Conservation (phyloP, 1,139 yeast genomes). For the Candida anutae region DNA sequence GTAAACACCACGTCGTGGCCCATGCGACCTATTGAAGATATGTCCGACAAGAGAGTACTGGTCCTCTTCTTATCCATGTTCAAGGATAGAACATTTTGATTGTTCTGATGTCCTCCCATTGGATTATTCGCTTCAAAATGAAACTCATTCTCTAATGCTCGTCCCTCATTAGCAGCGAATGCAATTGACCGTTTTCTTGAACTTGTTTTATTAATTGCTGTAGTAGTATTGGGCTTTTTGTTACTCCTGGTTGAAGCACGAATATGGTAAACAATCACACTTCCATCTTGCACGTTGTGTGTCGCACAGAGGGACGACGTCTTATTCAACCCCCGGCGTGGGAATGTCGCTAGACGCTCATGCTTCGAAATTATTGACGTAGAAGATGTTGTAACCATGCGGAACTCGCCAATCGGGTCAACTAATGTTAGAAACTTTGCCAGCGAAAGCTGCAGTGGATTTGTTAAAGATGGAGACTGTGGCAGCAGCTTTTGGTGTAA, state of each 20-base stretch:
- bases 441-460: slow-evolving; percentile 17
- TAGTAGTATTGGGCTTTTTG: slow-evolving; percentile 5
- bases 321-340: slow-evolving; percentile 27
- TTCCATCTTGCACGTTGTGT: slow-evolving; percentile 35
- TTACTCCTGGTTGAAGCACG: slow-evolving; percentile 28
- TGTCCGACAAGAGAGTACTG: slow-evolving; percentile 47
- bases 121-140: slow-evolving; percentile 9
- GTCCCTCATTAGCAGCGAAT: slow-evolving; percentile 35
- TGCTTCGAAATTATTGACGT: slow-evolving; percentile 54
- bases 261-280: slow-evolving; percentile 43
- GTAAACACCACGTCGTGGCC: slow-evolving; percentile 33
- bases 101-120: no score
- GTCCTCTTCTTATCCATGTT: slow-evolving; percentile 47
- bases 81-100: slow-evolving; percentile 18
- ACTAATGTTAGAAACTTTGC: slow-evolving; percentile 53
- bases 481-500: no score
- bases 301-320: slow-evolving; percentile 44
- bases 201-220: slow-evolving; percentile 3
- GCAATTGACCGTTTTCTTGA: slow-evolving; percentile 22
- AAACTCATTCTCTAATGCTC: slow-evolving; percentile 37
- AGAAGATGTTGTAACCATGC: slow-evolving; percentile 62
- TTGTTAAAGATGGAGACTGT: slow-evolving; percentile 5
- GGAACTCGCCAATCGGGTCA: slow-evolving; percentile 65
- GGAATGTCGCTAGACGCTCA: slow-evolving; percentile 52
- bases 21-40: slow-evolving; percentile 57